Conservation (phyloP, 2,329 filamentous ascomycete species). For the Alternaria sp. region DNA sequence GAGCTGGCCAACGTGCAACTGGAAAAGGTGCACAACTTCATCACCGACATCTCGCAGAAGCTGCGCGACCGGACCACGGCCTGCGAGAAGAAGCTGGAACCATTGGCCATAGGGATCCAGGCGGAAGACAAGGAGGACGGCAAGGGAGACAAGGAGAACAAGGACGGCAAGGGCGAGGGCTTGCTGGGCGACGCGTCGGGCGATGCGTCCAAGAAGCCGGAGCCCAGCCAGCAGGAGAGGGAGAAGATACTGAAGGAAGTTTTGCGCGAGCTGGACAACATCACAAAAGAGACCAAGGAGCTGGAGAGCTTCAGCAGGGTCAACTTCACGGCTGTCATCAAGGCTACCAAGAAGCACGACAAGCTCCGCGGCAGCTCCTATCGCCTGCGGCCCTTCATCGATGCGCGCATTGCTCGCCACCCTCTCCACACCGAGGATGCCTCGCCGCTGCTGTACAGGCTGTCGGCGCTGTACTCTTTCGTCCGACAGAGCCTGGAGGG, state of each 20-base stretch:
- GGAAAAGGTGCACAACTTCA: conserved; percentile 93
- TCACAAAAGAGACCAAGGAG: conserved; percentile 90
- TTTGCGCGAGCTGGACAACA: conserved; percentile 80
- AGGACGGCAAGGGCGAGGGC: conserved; percentile 20
- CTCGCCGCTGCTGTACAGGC: conserved; percentile 82
- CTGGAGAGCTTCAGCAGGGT: conserved; percentile 94
- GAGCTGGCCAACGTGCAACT: conserved; percentile 94
- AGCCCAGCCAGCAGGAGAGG: conserved; percentile 52
- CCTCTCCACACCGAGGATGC: conserved; percentile 98
- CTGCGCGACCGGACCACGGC: conserved; percentile 82
- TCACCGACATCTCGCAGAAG: conserved; percentile 80
- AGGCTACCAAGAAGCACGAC: conserved; percentile 99
- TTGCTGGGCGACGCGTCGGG: conserved; percentile 25
- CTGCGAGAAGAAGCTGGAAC: conserved; percentile 71
- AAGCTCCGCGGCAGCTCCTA: conserved; percentile 88
- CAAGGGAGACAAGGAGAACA: conserved; percentile 16
- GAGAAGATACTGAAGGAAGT: conserved; percentile 72
- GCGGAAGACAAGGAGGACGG: conserved; percentile 28
- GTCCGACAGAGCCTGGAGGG: conserved; percentile 84
- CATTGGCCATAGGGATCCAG: conserved; percentile 56
- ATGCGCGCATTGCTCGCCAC: conserved; percentile 85
- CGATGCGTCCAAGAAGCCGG: conserved; percentile 35
- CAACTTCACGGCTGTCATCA: conserved; percentile 97
- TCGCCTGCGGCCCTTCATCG: conserved; percentile 88
- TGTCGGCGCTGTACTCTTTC: conserved; percentile 96